These are phyloP conservation scores for Crotalaria pallida DNA, from an alignment of 306 rosid genomes.

Conservation along the genomic window DNA sequence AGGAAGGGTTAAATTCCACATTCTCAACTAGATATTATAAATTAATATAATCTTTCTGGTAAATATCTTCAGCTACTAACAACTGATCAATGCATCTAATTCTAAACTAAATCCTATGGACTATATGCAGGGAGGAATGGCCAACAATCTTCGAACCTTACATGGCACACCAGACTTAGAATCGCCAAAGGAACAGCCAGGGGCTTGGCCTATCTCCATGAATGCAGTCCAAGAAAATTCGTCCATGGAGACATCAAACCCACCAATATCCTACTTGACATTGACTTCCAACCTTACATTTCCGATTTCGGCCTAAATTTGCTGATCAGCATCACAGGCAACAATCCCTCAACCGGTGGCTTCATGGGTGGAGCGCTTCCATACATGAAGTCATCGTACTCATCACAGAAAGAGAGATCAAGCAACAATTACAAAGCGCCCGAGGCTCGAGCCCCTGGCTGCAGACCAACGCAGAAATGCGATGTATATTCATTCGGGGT, in stretches of 20 bases:
- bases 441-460: constrained; percentile 63
- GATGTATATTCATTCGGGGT: constrained; percentile 90
- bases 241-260: constrained; percentile 95
- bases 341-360: constrained; percentile 87
- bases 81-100: neutral
- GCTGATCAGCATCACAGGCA: constrained; percentile 77
- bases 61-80: neutral
- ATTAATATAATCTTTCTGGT: neutral
- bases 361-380: constrained; percentile 94
- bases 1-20: too few species aligned
- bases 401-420: constrained; percentile 49
- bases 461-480: constrained; percentile 81
- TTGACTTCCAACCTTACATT: constrained; percentile 60
- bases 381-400: constrained; percentile 46
- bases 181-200: constrained; percentile 79
- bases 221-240: constrained; percentile 90
- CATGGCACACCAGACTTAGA: constrained; percentile 80
- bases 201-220: constrained; percentile 91
- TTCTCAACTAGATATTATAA: neutral
- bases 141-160: constrained; percentile 58
- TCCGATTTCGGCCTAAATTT: constrained; percentile 85
- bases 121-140: constrained; percentile 59
- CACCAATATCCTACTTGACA: constrained; percentile 84
- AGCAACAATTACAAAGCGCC: constrained; percentile 78
- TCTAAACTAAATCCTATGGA: neutral